A percentile compares a stretch with the other conserved stretches of the same genome.
Evolutionary conservation across 768 basidiomycete species (phyloP).

Genomic region (Boletus sensibilis): DNA sequence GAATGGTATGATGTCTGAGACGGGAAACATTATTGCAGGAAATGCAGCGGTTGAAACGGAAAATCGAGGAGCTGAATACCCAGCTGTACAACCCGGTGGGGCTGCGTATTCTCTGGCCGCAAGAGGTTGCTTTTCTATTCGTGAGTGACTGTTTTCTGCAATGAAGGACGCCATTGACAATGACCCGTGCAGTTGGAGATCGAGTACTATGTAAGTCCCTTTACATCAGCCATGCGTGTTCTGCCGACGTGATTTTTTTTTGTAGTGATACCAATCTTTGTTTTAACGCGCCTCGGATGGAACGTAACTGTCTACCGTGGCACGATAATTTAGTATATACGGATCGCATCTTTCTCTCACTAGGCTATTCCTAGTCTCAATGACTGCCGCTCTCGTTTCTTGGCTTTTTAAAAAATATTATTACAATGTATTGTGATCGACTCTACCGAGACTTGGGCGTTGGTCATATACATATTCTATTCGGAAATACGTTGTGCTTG

Average conservation of each 20-base stretch:
- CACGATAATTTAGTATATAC: conserved; percentile 17
- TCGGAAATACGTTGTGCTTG: not conserved
- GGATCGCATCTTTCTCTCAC: conserved; percentile 3
- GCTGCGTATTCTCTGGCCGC: conserved; percentile 84
- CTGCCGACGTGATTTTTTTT: not conserved
- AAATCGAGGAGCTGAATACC: conserved; percentile 68
- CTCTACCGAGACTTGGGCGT: too few species aligned
- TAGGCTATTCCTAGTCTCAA: conserved; percentile 2
- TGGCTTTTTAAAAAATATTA: not conserved
- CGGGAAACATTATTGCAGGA: conserved; percentile 49
- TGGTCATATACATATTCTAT: not conserved
- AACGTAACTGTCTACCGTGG: conserved; percentile 5
- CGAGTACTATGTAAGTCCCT: conserved; percentile 79
- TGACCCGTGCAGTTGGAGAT: conserved; percentile 72
- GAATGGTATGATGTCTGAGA: conserved; percentile 8
- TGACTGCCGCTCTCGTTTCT: not conserved
- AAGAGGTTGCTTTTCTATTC: conserved; percentile 83
- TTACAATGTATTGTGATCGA: conserved; percentile 3
- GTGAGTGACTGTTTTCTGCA: conserved; percentile 51
- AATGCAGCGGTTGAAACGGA: conserved; percentile 61
- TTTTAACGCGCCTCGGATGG: not conserved
- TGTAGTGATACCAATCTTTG: conserved; percentile 21
- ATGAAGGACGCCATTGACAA: not conserved
- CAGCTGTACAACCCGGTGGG: conserved; percentile 83
- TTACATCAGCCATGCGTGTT: not conserved